Base-by-base conservation (phyloP, 345 rosid species). In the Populus pruinosa region DNA sequence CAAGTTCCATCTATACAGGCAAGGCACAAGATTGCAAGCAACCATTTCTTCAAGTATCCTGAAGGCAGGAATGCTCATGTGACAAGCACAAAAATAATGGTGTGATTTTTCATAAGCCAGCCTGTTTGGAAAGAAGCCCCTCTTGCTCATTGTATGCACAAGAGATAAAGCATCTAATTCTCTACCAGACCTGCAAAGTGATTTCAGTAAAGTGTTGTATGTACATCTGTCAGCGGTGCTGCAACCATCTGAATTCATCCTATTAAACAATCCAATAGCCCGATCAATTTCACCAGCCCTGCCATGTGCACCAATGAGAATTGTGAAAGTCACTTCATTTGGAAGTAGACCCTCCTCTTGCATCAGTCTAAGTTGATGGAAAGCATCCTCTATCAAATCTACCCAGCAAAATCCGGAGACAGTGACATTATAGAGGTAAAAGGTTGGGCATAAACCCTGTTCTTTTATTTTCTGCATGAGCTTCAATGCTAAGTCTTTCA, bases 311-410 rank as follows among this genome's bases (percentile, higher is more conserved):
- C 80, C 82, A 69, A 89, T 88, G 21, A 92, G 88, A 80, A 80
- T 82, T 56, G 92, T 88, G 72, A 73, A 92, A 20, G 93, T 89
- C 75, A 89, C 97, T 74, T 83, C 80, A 85, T 92, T 88, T 70
- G 93, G 93, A 76, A n/a, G 62, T 67, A 89, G 33, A 36, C 89
- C 91, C 74, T 86, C 85, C 47, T 70, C 80, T 75, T 81, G 83
- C 95, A 89, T 88, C 79, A 81, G 68, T 72, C 85, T 84, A 9
- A 89, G 82, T 80, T 90, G 91, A 79, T 71, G 78, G 79, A 82
- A 82, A 1, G 93, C 95, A 82, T 89, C 91, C 64, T 79, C 82
- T 43, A 86, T 85, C 83, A 81, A 84, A 59, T 87, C 84, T 20
- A 85, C 88, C 67, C 83, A 56, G 73, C 89, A 85, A 43, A 88